A percentile compares a stretch with the other conserved stretches of the same genome.
Evolutionary conservation across 306 rosid genomes (phyloP).

Genomic region (Cucumis cinereus): DNA sequence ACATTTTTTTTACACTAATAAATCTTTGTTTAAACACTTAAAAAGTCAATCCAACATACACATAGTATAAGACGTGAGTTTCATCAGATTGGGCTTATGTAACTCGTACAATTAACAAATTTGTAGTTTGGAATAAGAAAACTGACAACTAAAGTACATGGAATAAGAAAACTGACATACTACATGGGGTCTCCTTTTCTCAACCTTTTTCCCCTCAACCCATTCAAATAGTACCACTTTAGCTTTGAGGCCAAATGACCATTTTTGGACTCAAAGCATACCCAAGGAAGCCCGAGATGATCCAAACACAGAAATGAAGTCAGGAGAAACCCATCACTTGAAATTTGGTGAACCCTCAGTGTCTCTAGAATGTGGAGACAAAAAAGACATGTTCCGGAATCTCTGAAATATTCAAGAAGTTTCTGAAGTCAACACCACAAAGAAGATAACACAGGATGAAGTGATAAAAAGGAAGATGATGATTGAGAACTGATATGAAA

Average conservation of each 20-base stretch:
- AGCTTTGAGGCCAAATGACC: not conserved
- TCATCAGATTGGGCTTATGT: not conserved
- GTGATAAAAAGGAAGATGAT: not conserved
- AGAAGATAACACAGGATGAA: not conserved
- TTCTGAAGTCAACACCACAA: not conserved
- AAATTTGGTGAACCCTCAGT: not conserved
- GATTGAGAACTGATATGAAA: not conserved
- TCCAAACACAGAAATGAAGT: not conserved
- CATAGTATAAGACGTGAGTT: not conserved
- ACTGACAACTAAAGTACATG: not conserved
- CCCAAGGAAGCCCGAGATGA: not conserved
- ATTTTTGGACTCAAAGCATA: not conserved
- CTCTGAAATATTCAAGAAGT: not conserved
- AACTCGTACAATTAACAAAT: not conserved
- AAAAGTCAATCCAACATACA: too few relatives aligned
- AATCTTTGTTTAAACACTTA: too few relatives aligned
- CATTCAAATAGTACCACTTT: not conserved
- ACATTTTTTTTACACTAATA: too few relatives aligned
- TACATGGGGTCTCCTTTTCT: not conserved
- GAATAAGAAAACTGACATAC: not conserved
- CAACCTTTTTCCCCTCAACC: not conserved
- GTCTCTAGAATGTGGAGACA: not conserved
- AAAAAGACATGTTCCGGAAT: not conserved
- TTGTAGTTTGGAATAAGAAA: not conserved
- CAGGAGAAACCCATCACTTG: not conserved